Conservation (phyloP, 345 rosid genomes). For the Atalantia buxifolia region DNA sequence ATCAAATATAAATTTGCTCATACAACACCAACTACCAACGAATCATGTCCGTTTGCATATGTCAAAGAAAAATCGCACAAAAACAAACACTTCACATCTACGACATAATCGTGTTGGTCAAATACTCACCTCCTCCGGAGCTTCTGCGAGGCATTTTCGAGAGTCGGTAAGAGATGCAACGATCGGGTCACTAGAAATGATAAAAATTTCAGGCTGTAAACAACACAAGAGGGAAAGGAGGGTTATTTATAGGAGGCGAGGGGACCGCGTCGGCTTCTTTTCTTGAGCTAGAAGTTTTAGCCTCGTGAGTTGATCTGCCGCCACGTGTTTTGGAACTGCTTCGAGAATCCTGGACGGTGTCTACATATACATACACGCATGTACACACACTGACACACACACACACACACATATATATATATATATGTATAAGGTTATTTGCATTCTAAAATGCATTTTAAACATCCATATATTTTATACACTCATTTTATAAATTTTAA, state of each 20-base stretch:
- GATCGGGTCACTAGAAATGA: background rate
- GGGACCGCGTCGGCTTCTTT: background rate
- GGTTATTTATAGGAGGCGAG: background rate
- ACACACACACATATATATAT: too few species aligned
- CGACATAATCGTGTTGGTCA: background rate
- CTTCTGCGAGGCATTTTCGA: background rate
- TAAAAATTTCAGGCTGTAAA: background rate
- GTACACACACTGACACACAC: too few species aligned
- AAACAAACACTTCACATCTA: too few species aligned
- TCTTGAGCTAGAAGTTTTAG: background rate
- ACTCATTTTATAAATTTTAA: too few species aligned
- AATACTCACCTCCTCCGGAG: background rate
- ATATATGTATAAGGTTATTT: too few species aligned
- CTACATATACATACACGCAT: too few species aligned
- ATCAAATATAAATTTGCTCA: too few species aligned
- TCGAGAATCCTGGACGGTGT: background rate
- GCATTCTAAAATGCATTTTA: too few species aligned
- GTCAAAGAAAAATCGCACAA: too few species aligned
- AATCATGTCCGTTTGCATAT: background rate
- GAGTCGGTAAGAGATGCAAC: background rate
- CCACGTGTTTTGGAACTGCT: background rate
- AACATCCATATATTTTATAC: too few species aligned
- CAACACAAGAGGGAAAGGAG: background rate
- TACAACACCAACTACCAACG: background rate
- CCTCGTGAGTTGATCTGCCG: background rate